Evolutionary conservation across 805 yeast genomes (phyloP).

Genomic region (Metschnikowia reukaufii): DNA sequence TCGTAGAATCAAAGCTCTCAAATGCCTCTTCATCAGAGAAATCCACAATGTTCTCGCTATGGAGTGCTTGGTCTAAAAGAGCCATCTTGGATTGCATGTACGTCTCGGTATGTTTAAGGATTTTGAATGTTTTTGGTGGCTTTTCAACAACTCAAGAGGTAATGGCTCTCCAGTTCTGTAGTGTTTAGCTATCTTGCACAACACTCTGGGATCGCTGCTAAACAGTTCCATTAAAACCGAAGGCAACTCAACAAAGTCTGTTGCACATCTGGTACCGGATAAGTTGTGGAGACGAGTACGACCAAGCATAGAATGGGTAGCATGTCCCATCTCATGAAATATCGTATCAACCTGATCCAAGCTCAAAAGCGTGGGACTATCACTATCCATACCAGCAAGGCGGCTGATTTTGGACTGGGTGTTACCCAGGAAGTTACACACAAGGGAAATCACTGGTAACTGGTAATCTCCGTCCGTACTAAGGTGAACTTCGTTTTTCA

Average conservation of each 20-base stretch:
- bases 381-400: constrained; percentile 26
- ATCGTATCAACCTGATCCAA: constrained; percentile 86
- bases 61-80: constrained; percentile 77
- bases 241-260: constrained; percentile 96
- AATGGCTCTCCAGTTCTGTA: constrained; percentile 63
- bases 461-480: constrained; percentile 59
- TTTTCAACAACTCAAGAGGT: constrained; percentile 48
- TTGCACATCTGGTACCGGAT: constrained; percentile 91
- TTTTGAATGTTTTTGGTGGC: constrained; percentile 51
- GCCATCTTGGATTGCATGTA: constrained; percentile 91
- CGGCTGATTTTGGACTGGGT: constrained; percentile 23
- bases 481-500: constrained; percentile 31
- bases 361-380: constrained; percentile 55
- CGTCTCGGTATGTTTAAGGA: constrained; percentile 68
- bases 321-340: constrained; percentile 99
- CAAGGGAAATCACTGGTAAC: constrained; percentile 84
- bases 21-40: constrained; percentile 28
- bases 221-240: constrained; percentile 95
- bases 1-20: constrained; percentile 46
- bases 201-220: constrained; percentile 76
- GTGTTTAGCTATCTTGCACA: constrained; percentile 72
- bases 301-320: constrained; percentile 96
- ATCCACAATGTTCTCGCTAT: constrained; percentile 40
- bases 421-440: constrained; percentile 64
- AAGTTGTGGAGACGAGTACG: constrained; percentile 86